Percentiles rank a stretch among this genome's conserved stretches.
These are phyloP conservation scores for Breynia disticha DNA, from an alignment of 441 rosid species.

Conservation along the genomic window DNA sequence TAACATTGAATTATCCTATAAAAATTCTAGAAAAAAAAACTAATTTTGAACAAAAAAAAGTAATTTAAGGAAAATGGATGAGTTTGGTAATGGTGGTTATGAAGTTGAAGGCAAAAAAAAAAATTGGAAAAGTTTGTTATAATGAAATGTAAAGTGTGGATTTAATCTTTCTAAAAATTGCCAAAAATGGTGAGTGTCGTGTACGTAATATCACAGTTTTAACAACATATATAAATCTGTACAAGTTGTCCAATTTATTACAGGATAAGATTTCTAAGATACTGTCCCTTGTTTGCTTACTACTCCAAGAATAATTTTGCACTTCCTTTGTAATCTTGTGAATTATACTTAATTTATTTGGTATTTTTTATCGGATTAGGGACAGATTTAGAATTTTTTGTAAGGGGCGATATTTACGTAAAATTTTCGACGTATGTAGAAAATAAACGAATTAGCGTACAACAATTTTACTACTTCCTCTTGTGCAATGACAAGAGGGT, in stretches of 20 bases:
- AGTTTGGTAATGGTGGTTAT: constrained; percentile 5
- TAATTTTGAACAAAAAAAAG: too few relatives aligned
- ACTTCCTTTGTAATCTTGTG: neutral
- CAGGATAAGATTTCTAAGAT: neutral
- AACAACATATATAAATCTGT: neutral
- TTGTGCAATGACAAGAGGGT: too few relatives aligned
- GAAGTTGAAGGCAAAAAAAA: too few relatives aligned
- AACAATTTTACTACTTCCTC: too few relatives aligned
- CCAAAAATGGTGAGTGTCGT: constrained; percentile 25
- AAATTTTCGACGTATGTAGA: too few relatives aligned
- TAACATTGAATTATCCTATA: too few relatives aligned
- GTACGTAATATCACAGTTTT: constrained; percentile 20
- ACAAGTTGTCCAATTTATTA: constrained; percentile 3
- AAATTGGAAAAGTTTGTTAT: neutral
- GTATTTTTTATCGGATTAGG: too few relatives aligned
- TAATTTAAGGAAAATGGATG: neutral
- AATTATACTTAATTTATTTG: too few relatives aligned
- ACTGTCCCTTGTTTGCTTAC: neutral
- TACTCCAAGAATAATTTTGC: neutral
- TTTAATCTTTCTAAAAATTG: constrained; percentile 7
- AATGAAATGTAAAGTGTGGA: neutral
- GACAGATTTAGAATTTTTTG: too few relatives aligned
- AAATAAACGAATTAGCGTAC: too few relatives aligned
- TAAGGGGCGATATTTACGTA: too few relatives aligned
- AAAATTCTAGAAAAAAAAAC: too few relatives aligned